Conservation (phyloP, 2,329 filamentous ascomycete species). For the Curvularia hawaiiensis region DNA sequence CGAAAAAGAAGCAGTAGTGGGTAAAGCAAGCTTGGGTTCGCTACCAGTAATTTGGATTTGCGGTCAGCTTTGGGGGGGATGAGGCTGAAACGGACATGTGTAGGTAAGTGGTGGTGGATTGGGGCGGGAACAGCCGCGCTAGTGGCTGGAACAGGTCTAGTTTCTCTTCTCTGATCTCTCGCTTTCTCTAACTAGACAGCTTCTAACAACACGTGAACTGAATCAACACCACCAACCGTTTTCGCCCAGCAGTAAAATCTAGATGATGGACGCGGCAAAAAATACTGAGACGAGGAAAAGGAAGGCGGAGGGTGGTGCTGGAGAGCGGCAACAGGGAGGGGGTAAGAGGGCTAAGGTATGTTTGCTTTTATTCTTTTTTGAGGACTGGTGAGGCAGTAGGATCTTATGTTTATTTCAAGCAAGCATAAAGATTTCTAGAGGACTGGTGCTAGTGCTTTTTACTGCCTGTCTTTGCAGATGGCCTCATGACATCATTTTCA, state of each 20-base stretch:
- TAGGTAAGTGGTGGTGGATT: background rate
- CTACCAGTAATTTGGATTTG: no score
- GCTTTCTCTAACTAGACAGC: conserved; percentile 1
- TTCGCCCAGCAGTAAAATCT: background rate
- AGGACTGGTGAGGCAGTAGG: conserved; percentile 13
- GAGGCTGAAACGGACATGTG: conserved; percentile 6
- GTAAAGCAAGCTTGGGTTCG: no score
- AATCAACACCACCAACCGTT: conserved; percentile 4
- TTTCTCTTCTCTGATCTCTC: conserved; percentile 6
- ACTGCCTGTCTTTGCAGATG: conserved; percentile 15
- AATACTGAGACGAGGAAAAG: conserved; percentile 38
- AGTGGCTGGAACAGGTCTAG: conserved; percentile 14
- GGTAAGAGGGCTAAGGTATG: conserved; percentile 49
- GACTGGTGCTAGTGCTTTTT: no score
- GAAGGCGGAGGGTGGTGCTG: conserved; percentile 40
- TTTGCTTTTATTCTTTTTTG: conserved; percentile 17
- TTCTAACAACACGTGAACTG: conserved; percentile 4
- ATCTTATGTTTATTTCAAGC: background rate
- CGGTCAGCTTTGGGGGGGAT: background rate
- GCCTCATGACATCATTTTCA: conserved; percentile 19
- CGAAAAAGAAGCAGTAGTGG: background rate
- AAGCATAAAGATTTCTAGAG: no score
- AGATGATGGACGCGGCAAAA: conserved; percentile 22
- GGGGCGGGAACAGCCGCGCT: conserved; percentile 13
- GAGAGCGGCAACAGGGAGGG: conserved; percentile 25